Conservation (phyloP, 257 asterid species). For the Solanum boliviense region DNA sequence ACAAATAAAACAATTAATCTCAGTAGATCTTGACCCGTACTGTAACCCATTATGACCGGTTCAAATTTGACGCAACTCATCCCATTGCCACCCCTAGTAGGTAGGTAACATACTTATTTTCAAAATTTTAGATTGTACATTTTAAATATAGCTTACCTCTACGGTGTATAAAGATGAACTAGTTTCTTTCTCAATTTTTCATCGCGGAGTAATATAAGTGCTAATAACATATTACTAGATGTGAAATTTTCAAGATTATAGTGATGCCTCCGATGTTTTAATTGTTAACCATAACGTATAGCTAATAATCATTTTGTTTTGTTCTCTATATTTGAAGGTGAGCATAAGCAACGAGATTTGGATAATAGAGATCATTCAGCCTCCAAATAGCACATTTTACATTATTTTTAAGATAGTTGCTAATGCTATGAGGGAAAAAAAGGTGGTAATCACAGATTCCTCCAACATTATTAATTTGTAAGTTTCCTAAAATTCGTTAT, state of each 20-base stretch:
- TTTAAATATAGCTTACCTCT: too few relatives aligned
- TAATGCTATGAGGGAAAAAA: background rate
- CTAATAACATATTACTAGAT: background rate
- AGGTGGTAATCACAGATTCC: background rate
- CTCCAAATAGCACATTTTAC: background rate
- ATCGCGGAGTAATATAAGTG: background rate
- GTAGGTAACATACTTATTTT: too few relatives aligned
- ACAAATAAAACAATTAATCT: too few relatives aligned
- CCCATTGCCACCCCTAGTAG: too few relatives aligned
- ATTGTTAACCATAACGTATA: background rate
- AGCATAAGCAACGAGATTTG: background rate
- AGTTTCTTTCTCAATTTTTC: background rate
- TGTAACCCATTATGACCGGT: too few relatives aligned
- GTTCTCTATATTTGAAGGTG: background rate
- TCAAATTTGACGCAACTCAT: too few relatives aligned
- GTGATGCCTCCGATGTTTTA: background rate
- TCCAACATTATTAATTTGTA: background rate
- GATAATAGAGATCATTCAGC: background rate
- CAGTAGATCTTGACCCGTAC: too few relatives aligned
- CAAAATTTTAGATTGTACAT: too few relatives aligned
- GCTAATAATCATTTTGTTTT: background rate
- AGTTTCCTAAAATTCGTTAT: background rate
- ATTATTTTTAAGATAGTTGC: background rate
- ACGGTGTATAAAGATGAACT: background rate
- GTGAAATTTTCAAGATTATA: background rate